Conservation (phyloP, 2,329 filamentous ascomycete genomes). For the Pseudogymnoascus sp. region DNA sequence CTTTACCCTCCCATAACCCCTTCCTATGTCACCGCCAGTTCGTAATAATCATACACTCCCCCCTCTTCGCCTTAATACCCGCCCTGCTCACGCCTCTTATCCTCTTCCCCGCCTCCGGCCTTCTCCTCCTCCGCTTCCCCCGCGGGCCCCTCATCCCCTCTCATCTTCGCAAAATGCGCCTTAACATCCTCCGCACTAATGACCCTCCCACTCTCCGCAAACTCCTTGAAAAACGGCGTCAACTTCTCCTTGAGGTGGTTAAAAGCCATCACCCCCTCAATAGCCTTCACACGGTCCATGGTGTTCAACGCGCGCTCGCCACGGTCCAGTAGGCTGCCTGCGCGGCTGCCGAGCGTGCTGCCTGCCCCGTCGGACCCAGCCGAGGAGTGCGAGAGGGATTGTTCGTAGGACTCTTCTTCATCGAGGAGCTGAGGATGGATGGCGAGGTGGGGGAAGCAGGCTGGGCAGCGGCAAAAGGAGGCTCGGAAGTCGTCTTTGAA, state of each 20-base stretch:
- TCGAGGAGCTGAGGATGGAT: constrained; percentile 76
- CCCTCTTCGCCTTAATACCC: constrained; percentile 26
- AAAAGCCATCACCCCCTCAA: constrained; percentile 97
- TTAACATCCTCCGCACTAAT: constrained; percentile 96
- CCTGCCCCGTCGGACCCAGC: constrained; percentile 44
- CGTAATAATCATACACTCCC: constrained; percentile 4
- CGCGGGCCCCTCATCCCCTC: constrained; percentile 65
- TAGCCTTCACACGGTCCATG: constrained; percentile 85
- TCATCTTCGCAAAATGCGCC: constrained; percentile 85
- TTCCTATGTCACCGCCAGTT: neutral
- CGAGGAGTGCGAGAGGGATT: constrained; percentile 65
- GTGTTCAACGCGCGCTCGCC: constrained; percentile 88
- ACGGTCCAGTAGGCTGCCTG: constrained; percentile 73
- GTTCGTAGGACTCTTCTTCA: constrained; percentile 90
- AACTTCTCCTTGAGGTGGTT: constrained; percentile 93
- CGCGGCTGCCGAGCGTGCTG: constrained; percentile 54
- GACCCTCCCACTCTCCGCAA: constrained; percentile 80
- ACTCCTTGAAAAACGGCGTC: constrained; percentile 89
- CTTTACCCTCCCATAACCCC: neutral
- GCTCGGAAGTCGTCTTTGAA: constrained; percentile 71
- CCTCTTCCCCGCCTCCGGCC: constrained; percentile 22
- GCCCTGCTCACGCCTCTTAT: constrained; percentile 37
- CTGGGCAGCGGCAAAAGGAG: constrained; percentile 69
- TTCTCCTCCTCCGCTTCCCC: constrained; percentile 19
- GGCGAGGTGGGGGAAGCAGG: constrained; percentile 69